Percentiles rank a stretch among this genome's conserved stretches.
These are phyloP conservation scores for Samsoniella hepiali DNA, from an alignment of 2,329 filamentous ascomycete species.

Conservation along the genomic window DNA sequence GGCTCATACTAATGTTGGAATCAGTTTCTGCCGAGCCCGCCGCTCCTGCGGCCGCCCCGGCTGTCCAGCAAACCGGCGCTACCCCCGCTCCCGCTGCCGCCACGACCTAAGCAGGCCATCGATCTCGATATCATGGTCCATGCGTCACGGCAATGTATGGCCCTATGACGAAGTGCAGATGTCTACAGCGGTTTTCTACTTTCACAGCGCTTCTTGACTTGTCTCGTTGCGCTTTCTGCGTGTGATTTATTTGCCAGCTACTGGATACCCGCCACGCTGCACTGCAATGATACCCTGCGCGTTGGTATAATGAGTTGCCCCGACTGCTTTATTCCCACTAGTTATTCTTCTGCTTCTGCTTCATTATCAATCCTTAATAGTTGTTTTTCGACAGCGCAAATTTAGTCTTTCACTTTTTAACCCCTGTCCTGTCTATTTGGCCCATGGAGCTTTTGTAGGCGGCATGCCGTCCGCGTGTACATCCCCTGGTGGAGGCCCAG, in stretches of 20 bases:
- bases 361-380: constrained; percentile 2
- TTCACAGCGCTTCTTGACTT: not conserved
- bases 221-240: constrained; percentile 9
- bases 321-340: constrained; percentile 14
- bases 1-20: not conserved
- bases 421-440: constrained; percentile 29
- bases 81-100: constrained; percentile 26
- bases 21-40: constrained; percentile 13
- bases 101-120: constrained; percentile 19
- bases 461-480: not conserved
- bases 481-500: not conserved
- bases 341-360: not conserved
- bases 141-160: not conserved
- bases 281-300: constrained; percentile 5
- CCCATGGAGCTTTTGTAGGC: constrained; percentile 46
- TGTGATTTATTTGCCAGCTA: constrained; percentile 12
- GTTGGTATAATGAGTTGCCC: constrained; percentile 13
- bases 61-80: constrained; percentile 16
- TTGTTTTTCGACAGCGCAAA: not conserved
- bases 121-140: not conserved
- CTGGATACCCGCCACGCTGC: constrained; percentile 20
- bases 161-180: not conserved
- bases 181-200: constrained; percentile 14
- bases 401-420: not conserved
- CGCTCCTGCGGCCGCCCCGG: constrained; percentile 11